Evolutionary conservation across 495 filamentous ascomycete genomes (phyloP).

Genomic region (Penicillium angulare): DNA sequence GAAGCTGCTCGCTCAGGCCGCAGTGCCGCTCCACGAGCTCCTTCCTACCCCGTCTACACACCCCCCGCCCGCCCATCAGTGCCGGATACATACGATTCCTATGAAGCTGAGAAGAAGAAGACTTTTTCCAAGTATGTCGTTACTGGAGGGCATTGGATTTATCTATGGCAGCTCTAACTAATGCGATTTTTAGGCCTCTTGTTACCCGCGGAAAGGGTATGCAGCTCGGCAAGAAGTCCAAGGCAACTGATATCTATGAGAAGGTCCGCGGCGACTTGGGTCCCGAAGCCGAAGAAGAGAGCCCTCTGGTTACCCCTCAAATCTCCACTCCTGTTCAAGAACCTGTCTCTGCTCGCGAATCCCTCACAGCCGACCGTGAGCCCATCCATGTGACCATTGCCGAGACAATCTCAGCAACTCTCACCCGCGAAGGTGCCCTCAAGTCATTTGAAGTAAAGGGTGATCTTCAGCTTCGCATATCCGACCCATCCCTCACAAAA

Average conservation of each 20-base stretch:
- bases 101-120: slow-evolving; percentile 97
- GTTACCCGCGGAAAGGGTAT: slow-evolving; percentile 91
- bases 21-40: slow-evolving; percentile 61
- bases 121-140: slow-evolving; percentile 63
- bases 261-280: slow-evolving; percentile 87
- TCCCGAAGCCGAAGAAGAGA: slow-evolving; percentile 70
- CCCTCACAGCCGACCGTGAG: slow-evolving; percentile 68
- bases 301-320: slow-evolving; percentile 70
- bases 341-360: slow-evolving; percentile 56
- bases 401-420: slow-evolving; percentile 81
- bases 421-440: slow-evolving; percentile 80
- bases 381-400: slow-evolving; percentile 82
- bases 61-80: slow-evolving; percentile 70
- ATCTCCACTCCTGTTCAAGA: slow-evolving; percentile 53
- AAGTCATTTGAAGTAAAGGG: slow-evolving; percentile 86
- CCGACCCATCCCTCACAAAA: slow-evolving; percentile 82
- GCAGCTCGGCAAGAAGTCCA: slow-evolving; percentile 97
- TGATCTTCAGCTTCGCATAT: slow-evolving; percentile 83
- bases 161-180: slow-evolving; percentile 6
- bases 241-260: slow-evolving; percentile 94
- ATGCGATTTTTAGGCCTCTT: slow-evolving; percentile 45
- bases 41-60: slow-evolving; percentile 85
- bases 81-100: slow-evolving; percentile 83
- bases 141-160: neutral
- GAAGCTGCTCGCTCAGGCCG: slow-evolving; percentile 68